Percentiles rank a stretch among this genome's conserved stretches.
These are phyloP conservation scores for Dovyalis caffra DNA, from an alignment of 345 rosid genomes.

Conservation along the genomic window DNA sequence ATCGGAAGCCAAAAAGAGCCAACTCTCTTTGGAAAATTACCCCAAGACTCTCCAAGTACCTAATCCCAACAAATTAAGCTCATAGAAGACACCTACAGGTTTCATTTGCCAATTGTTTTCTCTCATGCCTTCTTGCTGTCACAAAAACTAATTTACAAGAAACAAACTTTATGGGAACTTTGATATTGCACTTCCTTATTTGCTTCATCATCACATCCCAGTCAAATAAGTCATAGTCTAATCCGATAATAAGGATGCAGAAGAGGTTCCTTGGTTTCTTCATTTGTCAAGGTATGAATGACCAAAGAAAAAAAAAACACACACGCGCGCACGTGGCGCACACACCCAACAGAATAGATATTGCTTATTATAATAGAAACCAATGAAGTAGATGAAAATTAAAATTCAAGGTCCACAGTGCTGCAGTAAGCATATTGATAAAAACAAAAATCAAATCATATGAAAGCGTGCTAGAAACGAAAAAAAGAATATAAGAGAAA, in stretches of 20 bases:
- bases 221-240: neutral
- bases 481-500: neutral
- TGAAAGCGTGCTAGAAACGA: neutral
- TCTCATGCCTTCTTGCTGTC: too few relatives aligned
- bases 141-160: too few relatives aligned
- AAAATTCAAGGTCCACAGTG: neutral
- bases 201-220: neutral
- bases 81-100: too few relatives aligned
- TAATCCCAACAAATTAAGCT: too few relatives aligned
- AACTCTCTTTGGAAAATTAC: neutral
- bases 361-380: neutral
- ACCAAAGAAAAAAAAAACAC: too few relatives aligned
- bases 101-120: too few relatives aligned
- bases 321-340: too few relatives aligned
- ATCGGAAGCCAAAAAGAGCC: slow-evolving; percentile 1
- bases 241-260: neutral
- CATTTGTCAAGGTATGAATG: neutral
- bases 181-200: too few relatives aligned
- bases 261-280: neutral
- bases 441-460: neutral
- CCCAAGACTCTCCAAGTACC: too few relatives aligned
- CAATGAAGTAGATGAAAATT: neutral
- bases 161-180: too few relatives aligned
- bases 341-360: neutral
- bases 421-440: neutral